Evolutionary conservation across 345 rosid genomes (phyloP), one percentile per base, ranked within the genome.

Genomic region (Eucalyptus virginea): DNA sequence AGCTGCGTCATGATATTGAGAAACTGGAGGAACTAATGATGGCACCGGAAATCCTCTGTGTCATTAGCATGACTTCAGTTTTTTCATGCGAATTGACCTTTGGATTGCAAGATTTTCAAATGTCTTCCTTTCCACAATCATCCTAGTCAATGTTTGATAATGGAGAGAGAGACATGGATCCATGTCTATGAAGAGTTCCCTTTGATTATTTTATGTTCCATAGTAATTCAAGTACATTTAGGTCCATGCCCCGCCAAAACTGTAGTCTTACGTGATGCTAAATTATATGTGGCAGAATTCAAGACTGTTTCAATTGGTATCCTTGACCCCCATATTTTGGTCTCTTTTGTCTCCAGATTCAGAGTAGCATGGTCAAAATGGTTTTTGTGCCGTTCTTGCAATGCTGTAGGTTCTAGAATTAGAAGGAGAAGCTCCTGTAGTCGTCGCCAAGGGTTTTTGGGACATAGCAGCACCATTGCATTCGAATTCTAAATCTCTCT

Each of bases 381-480:
- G 28, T 44, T 40, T 87, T 32, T 26, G 13, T 47, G 8, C 37
- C 86, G 51, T n/a, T 88, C 69, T 45, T 86, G 24, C 30, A 65
- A 47, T 65, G 50, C 62, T 11, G 30, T 89, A 97, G 99, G 96
- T 95, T 62, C 52, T 96, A 90, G 94, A 95, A 90, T 94, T 94
- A 10, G 99, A 97, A 93, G 89, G 62, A 34, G 96, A 95, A 86
- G 94, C 95, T 6, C 88, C 94, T 23, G 87, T 91, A 42, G 34
- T 91, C 65, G 88, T 90, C 34, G 87, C 92, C 14, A 92, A 94
- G 92, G 93, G 97, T 8, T 96, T 97, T 89, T 95, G 97, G 98
- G 98, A 95, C 52, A 91, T 89, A 62, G 91, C 89, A 87, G 91
- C 90, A 48, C 92, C 95, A 11, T 89, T 87, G 60, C 37, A 62